Evolutionary conservation across 2,329 filamentous ascomycete genomes (phyloP).

Genomic region (Colletotrichum eremochloae): DNA sequence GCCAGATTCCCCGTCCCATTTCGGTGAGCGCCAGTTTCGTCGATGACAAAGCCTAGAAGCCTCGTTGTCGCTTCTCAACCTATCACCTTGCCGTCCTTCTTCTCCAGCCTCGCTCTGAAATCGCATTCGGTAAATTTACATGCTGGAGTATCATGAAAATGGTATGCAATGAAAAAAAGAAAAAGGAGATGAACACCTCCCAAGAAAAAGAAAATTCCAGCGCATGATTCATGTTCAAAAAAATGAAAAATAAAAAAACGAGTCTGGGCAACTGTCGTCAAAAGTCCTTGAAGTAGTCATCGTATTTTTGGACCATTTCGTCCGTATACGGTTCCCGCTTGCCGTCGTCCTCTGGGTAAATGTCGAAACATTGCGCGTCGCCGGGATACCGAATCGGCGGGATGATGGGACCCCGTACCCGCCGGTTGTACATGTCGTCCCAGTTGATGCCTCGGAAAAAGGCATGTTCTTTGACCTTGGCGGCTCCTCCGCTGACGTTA

Average conservation of each 20-base stretch:
- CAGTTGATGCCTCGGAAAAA: conserved; percentile 83
- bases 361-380: conserved; percentile 85
- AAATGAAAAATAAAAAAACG: not conserved
- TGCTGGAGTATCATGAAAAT: conserved; percentile 32
- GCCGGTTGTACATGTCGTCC: conserved; percentile 77
- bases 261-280: conserved; percentile 51
- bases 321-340: conserved; percentile 75
- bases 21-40: conserved; percentile 15
- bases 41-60: conserved; percentile 10
- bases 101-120: conserved; percentile 6
- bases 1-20: conserved; percentile 10
- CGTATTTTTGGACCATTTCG: conserved; percentile 77
- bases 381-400: conserved; percentile 80
- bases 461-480: conserved; percentile 78
- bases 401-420: conserved; percentile 77
- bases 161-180: conserved; percentile 7
- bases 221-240: conserved; percentile 14
- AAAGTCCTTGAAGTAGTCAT: conserved; percentile 79
- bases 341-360: conserved; percentile 82
- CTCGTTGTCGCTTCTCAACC: not conserved
- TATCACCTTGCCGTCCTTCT: not conserved
- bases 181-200: conserved; percentile 5
- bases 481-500: conserved; percentile 81
- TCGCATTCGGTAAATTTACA: conserved; percentile 31
- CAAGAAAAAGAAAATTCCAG: conserved; percentile 2